Evolutionary conservation across 1,139 yeast species (phyloP), one percentile per base, ranked within the genome.

Genomic region (Pichia sp.): DNA sequence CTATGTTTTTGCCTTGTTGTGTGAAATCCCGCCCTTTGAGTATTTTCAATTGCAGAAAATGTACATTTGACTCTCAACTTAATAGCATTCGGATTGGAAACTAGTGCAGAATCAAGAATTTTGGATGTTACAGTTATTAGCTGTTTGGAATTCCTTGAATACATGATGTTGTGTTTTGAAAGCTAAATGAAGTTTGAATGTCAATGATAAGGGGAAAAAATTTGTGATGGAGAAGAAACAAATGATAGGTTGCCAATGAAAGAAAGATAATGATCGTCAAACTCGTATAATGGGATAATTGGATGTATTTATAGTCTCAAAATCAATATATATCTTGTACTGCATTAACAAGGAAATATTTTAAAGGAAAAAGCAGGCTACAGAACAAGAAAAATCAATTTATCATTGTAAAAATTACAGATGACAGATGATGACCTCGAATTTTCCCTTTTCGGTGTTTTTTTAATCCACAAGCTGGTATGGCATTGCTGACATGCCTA

Each of bases 1-100:
- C 48, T 45, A 35, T 45, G 45, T 31, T 45, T 47, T n/a, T 42
- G 43, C 33, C 39, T 47, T 11, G 47, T 41, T 11, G 46, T 41
- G 35, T 47, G 50, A 11, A 45, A 45, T n/a, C 31, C 39, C 1
- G 46, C 45, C 23, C 42, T 41, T 34, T 47, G 45, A 12, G 11
- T 28, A 20, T 31, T 37, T 30, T 35, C 36, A n/a, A 37, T 35
- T 6, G 42, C 12, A 12, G 40, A 12, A 2, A 37, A 31, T 6
- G 47, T 40, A 36, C 30, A 41, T 39, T 34, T 47, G 12, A 43
- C 33, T 24, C 32, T 47, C 3, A 47, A 27, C 10, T 25, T 43
- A 12, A 42, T 26, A 20, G 26, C 39, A 32, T 32, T 40, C 4
- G 24, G 20, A 8, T 26, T 34, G 27, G 1, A 39, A 6, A 25